Evolutionary conservation across 2,329 filamentous ascomycete genomes (phyloP), one percentile per base, ranked within the genome.

Genomic region (Cytospora mali): DNA sequence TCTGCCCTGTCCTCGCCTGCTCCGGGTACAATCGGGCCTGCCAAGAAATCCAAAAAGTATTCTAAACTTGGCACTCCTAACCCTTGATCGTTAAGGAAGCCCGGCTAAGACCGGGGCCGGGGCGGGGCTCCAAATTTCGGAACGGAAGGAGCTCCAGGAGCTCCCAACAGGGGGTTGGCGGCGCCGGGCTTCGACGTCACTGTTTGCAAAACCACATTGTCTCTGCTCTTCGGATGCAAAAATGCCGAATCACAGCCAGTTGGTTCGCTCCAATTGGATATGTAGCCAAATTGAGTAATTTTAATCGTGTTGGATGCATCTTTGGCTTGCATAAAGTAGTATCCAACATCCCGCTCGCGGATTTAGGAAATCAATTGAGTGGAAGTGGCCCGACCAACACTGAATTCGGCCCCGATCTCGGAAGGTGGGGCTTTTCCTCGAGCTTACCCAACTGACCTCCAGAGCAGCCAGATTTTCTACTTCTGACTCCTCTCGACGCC

Each of bases 361-460:
- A 33, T 35, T 48, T 48, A 27, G 58, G n/a, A 25, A 48, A 51
- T 18, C 25, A 42, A 33, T 42, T 46, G 39, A 53, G 46, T 48
- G 51, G 48, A 58, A 57, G 64, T 56, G 52, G 46, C 53, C 53
- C 42, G 46, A 51, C 52, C 29, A 35, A 9, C 21, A 28, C 59
- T 52, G 25, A 58, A 49, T 48, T 35, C 28, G 27, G 33, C 63
- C 55, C 63, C 63, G 60, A 65, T 62, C 55, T 65, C 63, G 63
- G 63, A 62, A 62, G 55, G 59, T 53, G 60, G 63, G 56, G 62
- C 23, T 55, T 21, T 42, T 54, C 28, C 27, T 31, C 28, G 46
- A 62, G 52, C 48, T 59, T 25, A 33, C 46, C n/a, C 21, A 46
- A 50, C 33, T 52, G 42, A 46, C 7, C n/a, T 13, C 23, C 42